Base-by-base conservation (phyloP, 2,329 filamentous ascomycete genomes). In the Aspergillus udagawae region DNA sequence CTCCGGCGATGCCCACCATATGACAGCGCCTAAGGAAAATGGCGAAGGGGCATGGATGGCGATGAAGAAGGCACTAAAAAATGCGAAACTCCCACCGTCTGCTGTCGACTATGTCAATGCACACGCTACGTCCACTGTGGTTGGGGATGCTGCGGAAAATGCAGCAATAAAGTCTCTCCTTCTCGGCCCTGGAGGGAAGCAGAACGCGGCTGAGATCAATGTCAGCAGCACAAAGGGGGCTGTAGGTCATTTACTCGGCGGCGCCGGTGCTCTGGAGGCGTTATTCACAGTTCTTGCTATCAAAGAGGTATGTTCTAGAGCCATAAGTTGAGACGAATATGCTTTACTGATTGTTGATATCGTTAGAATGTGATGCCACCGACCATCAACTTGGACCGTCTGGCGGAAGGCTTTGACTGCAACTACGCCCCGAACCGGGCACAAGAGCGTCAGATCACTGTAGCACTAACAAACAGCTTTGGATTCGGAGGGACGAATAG, bases 401-500 rank as follows among this genome's bases (percentile, higher is more conserved):
- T 86, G 5, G 84, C 87, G 47, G 80, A 79, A 56, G 82, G 86
- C 3, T 88, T 90, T 54, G 78, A 86, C 61, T 96, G 93, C 77
- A 97, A 97, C 70, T 93, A 97, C 72, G 86, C 96, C 3, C 85
- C 92, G 0, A 80, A 86, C 3, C 70, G 79, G 49, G 82, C 91
- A 0, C 92, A 97, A 73, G 74, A 88, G 53, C 86, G 85, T 63
- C 71, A 80, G 2, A 84, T 97, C 10, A 78, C 85, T 56, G 87
- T 93, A 23, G 90, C 90, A 4, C 67, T 99, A 57, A 94, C 91
- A 3, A 99, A 99, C 69, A 97, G 93, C 71, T 99, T 99, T 76
- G 94, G 94, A 0, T 99, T 99, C 77, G 94, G 94, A 10, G 94
- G 94, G 17, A 97, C 93, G 1, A 99, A 99, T 77, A 92, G 93